Conservation (phyloP, 1,284 basidiomycete genomes). For the Naganishia sp. region DNA sequence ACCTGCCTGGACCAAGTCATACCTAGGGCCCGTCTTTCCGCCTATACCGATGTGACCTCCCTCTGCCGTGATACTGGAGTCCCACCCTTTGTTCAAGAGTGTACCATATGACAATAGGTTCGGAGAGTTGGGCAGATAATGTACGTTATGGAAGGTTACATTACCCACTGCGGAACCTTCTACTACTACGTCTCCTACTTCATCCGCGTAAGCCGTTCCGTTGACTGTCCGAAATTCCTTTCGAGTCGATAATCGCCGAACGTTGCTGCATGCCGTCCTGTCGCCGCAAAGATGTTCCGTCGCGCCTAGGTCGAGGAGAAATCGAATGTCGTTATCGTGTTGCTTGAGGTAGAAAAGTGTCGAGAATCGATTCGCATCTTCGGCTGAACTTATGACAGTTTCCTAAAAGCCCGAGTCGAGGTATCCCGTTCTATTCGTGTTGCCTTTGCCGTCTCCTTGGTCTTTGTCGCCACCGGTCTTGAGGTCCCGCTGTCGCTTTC, state of each 20-base stretch:
- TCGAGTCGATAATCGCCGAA: background rate
- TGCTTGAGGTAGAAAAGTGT: no score
- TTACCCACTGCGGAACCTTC: background rate
- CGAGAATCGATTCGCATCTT: no score
- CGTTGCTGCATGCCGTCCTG: background rate
- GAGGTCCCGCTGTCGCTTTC: no score
- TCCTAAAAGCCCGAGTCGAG: no score
- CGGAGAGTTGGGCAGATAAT: constrained; percentile 1
- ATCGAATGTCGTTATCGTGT: no score
- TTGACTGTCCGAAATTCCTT: background rate
- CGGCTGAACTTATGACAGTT: no score
- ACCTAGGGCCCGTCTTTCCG: background rate
- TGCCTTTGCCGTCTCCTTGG: no score
- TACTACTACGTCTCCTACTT: background rate
- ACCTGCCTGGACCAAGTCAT: no score
- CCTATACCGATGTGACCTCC: constrained; percentile 2
- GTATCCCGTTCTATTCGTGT: no score
- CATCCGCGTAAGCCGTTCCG: background rate
- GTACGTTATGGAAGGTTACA: background rate
- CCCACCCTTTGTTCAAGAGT: constrained; percentile 14
- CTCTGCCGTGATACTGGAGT: background rate
- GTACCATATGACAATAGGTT: constrained; percentile 10
- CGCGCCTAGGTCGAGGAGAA: constrained; percentile 1
- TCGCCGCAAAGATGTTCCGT: background rate
- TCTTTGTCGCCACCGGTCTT: no score